Evolutionary conservation across 2,329 filamentous ascomycete species (phyloP).

Genomic region (Penicillium corylophilum): DNA sequence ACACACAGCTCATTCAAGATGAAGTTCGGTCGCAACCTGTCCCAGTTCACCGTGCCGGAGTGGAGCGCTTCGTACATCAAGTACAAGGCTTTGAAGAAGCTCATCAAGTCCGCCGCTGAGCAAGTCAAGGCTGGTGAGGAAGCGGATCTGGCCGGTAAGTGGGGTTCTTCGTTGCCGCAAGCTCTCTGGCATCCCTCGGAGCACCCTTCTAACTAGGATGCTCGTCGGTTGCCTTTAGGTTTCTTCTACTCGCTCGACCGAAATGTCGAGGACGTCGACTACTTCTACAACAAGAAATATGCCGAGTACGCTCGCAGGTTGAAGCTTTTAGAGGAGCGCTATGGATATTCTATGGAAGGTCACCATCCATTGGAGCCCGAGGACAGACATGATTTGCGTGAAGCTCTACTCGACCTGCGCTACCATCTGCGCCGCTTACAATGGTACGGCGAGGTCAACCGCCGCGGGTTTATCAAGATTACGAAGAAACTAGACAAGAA

Average conservation of each 20-base stretch:
- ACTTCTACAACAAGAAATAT: slow-evolving; percentile 96
- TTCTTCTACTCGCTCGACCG: slow-evolving; percentile 97
- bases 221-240: slow-evolving; percentile 55
- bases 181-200: slow-evolving; percentile 4
- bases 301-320: slow-evolving; percentile 79
- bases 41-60: slow-evolving; percentile 52
- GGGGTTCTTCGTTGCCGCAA: slow-evolving; percentile 17
- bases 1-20: too few species aligned
- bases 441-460: slow-evolving; percentile 98
- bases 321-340: slow-evolving; percentile 82
- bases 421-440: slow-evolving; percentile 86
- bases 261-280: slow-evolving; percentile 94
- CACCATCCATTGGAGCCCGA: slow-evolving; percentile 76
- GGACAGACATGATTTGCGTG: slow-evolving; percentile 87
- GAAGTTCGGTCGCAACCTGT: slow-evolving; percentile 53
- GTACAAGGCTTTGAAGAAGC: slow-evolving; percentile 72
- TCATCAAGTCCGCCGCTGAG: slow-evolving; percentile 76
- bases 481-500: slow-evolving; percentile 99
- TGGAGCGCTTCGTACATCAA: slow-evolving; percentile 53
- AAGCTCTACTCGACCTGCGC: slow-evolving; percentile 82
- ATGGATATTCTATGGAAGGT: slow-evolving; percentile 70
- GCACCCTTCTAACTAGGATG: slow-evolving; percentile 23
- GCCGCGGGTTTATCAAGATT: slow-evolving; percentile 93
- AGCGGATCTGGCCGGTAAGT: slow-evolving; percentile 86
- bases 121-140: slow-evolving; percentile 67